phyloP scores from a whole-genome alignment of 148 eudicot species.

The Arbutus unedo region DNA sequence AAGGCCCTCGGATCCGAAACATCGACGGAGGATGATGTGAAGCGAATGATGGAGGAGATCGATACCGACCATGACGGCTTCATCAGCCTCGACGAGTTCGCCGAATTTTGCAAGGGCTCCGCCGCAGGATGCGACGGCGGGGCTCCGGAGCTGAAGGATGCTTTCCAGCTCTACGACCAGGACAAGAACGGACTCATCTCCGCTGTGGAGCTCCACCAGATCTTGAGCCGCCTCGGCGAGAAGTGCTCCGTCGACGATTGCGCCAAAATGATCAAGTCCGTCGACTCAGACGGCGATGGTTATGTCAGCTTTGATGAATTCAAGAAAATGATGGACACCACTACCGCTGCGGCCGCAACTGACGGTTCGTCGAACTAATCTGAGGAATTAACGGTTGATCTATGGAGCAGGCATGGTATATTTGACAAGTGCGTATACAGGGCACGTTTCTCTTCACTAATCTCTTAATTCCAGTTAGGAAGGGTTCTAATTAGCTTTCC shows the following conservation, averaged over 20 bases:
- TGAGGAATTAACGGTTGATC: not conserved
- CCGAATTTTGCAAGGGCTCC: slow-evolving; percentile 30
- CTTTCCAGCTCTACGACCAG: slow-evolving; percentile 68
- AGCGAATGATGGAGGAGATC: slow-evolving; percentile 64
- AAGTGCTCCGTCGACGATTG: slow-evolving; percentile 61
- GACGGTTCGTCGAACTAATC: not conserved
- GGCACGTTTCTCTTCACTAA: no score
- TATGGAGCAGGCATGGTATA: not conserved
- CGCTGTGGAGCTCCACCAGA: slow-evolving; percentile 58
- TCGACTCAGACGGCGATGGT: slow-evolving; percentile 75
- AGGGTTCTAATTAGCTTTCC: no score
- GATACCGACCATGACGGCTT: slow-evolving; percentile 70
- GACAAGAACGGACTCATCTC: slow-evolving; percentile 72
- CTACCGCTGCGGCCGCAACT: not conserved
- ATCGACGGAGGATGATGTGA: slow-evolving; percentile 39
- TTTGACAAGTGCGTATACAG: not conserved
- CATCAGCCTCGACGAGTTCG: slow-evolving; percentile 51
- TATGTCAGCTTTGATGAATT: slow-evolving; percentile 73
- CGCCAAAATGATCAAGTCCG: slow-evolving; percentile 54
- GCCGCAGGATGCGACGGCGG: slow-evolving; percentile 31
- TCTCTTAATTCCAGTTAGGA: no score
- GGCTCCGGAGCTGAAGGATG: slow-evolving; percentile 57
- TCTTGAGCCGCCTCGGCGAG: slow-evolving; percentile 64
- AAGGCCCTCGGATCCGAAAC: slow-evolving; percentile 59
- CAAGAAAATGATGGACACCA: slow-evolving; percentile 61